Evolutionary conservation across 495 filamentous ascomycete genomes (phyloP), one percentile per base, ranked within the genome.

Genomic region (Letharia columbiana): DNA sequence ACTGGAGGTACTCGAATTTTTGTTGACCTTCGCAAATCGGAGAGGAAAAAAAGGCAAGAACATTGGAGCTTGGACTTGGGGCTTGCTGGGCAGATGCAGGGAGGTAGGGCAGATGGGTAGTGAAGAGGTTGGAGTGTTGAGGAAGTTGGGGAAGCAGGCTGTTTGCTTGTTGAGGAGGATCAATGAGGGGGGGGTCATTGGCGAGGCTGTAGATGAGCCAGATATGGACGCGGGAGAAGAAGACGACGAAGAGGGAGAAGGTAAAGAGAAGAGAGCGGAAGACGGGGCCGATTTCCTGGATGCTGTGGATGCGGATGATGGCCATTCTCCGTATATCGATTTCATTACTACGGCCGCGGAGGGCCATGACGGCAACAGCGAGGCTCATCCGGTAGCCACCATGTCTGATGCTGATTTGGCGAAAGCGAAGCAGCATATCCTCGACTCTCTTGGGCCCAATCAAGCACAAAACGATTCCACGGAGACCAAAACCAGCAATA

Each of bases 51-150:
- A 78, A 66, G 81, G 73, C 35, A 82, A 73, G 72, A 66, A 64
- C 23, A n/a, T 81, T 6, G 77, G 78, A 11, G 76, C 75, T 15
- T 84, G 81, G 81, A 73, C 75, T 15, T 84, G 81, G 81, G 80
- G 79, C 2, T 59, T 83, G 37, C 66, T 83, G 67, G 80, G 73
- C 20, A 79, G 75, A 64, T 83, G 81, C 71, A 76, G 76, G 8
- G 80, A 79, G 37, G 73, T 81, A 35, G 82, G 79, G 35, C 70
- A 81, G 67, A 63, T 83, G 71, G 71, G 77, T 28, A 81, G 75
- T 18, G 78, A 79, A 63, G 80, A 83, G 64, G 80, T 89, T 7
- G 82, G 80, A 63, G 78, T 81, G 67, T 71, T 74, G 75, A 77
- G 61, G 67, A 79, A 71, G 70, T 75, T 77, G 72, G 80, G 73